Evolutionary conservation across 306 rosid genomes (phyloP).

Genomic region (Benincasa hispida): DNA sequence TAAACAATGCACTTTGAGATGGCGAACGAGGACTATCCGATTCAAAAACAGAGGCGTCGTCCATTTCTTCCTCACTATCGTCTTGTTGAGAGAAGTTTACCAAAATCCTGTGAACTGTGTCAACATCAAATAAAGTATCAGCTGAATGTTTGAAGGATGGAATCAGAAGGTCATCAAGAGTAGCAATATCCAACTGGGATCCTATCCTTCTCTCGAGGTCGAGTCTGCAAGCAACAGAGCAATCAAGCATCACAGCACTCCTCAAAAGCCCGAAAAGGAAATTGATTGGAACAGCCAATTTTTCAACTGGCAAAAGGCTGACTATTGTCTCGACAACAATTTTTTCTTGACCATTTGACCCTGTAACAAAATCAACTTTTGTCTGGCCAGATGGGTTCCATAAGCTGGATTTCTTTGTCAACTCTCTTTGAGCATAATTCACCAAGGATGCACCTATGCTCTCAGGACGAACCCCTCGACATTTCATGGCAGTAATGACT

Average conservation of each 20-base stretch:
- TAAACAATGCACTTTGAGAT: slow-evolving; percentile 65
- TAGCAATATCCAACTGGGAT: slow-evolving; percentile 77
- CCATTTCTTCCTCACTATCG: slow-evolving; percentile 87
- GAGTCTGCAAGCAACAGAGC: slow-evolving; percentile 58
- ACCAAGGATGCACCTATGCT: slow-evolving; percentile 83
- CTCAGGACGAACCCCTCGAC: slow-evolving; percentile 93
- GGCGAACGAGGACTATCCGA: slow-evolving; percentile 83
- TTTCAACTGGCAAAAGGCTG: slow-evolving; percentile 83
- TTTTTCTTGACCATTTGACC: slow-evolving; percentile 54
- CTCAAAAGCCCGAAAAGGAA: slow-evolving; percentile 85
- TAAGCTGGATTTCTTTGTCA: slow-evolving; percentile 66
- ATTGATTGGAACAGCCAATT: slow-evolving; percentile 68
- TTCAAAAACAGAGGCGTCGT: slow-evolving; percentile 77
- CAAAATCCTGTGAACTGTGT: slow-evolving; percentile 89
- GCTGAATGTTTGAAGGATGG: slow-evolving; percentile 83
- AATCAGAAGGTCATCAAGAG: slow-evolving; percentile 88
- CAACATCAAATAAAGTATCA: slow-evolving; percentile 91
- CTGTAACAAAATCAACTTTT: slow-evolving; percentile 42
- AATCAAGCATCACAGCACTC: slow-evolving; percentile 85
- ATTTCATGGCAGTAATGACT: slow-evolving; percentile 91
- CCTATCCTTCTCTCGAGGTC: slow-evolving; percentile 96
- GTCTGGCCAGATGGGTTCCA: slow-evolving; percentile 73
- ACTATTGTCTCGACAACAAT: slow-evolving; percentile 80
- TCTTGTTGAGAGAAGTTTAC: slow-evolving; percentile 87
- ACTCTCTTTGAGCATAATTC: slow-evolving; percentile 79